Conservation (phyloP, 306 rosid species). For the Vigna radiata region DNA sequence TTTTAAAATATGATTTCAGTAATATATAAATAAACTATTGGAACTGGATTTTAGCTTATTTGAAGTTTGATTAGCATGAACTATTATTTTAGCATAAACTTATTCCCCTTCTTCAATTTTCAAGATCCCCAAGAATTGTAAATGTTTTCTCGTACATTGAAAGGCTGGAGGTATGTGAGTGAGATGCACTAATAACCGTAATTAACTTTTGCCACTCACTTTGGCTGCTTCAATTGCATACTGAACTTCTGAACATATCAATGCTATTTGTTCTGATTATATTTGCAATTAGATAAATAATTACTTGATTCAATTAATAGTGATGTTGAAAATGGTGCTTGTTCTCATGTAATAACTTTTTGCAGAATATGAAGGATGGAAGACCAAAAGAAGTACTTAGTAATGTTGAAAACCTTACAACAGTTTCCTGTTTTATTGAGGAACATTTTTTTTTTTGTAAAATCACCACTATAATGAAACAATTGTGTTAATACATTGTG, state of each 20-base stretch:
- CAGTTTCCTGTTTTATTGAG: too few relatives aligned
- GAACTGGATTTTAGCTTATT: conserved; percentile 24
- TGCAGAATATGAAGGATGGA: conserved; percentile 51
- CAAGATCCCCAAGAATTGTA: conserved; percentile 67
- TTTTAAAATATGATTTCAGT: neutral
- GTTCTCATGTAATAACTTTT: neutral
- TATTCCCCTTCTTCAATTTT: conserved; percentile 62
- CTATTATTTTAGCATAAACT: conserved; percentile 39
- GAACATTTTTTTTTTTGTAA: too few relatives aligned
- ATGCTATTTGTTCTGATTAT: neutral
- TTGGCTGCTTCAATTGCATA: too few relatives aligned
- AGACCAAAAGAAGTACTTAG: conserved; percentile 43
- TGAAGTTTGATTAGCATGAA: neutral
- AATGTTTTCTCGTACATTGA: conserved; percentile 54
- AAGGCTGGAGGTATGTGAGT: conserved; percentile 47
- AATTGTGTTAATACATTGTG: conserved; percentile 6
- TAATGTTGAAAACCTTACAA: too few relatives aligned
- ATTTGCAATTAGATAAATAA: neutral
- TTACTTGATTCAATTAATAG: neutral
- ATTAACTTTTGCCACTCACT: neutral
- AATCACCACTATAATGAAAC: neutral
- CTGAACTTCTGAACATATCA: neutral
- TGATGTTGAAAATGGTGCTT: neutral
- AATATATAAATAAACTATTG: too few relatives aligned
- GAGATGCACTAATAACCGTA: neutral